Base-by-base conservation (phyloP, 1,139 yeast genomes). In the Eremothecium gossypii region DNA sequence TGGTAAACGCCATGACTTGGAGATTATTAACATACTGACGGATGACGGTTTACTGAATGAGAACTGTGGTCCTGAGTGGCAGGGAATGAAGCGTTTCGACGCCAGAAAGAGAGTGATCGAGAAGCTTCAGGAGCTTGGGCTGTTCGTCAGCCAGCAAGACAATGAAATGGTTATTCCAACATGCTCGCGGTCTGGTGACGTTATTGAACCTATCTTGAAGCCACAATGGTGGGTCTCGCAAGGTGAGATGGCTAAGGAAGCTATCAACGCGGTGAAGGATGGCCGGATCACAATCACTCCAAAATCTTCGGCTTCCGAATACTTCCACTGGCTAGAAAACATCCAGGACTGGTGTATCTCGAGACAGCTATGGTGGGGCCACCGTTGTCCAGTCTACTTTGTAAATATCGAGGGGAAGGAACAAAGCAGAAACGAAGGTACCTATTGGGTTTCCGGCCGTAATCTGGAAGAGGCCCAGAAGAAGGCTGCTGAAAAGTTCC, bases 181-280 rank as follows among this genome's bases (percentile, higher is more conserved):
- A 41, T 91, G 98, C 68, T 84, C 93, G 37, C 83, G 96, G 75
- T 86, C 96, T 26, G 96, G 96, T 52, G 98, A 91, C 68, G 72
- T 91, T 52, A 89, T 91, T 60, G 98, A 91, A 70, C 98, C 98
- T 43, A 71, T 86, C 58, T 74, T 91, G 69, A 91, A 91, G 69
- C 98, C 98, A 48, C 98, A 91, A 71, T 91, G 98, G 98, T 91
- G 97, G 96, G 97, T 91, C 52, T 71, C 83, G 48, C 96, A 89
- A 70, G 73, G 74, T 60, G 84, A 80, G 46, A 86, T 86, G 85
- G 98, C 98, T 42, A 71, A 74, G 55, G 87, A 74, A 49, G 96
- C 96, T 48, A 80, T 89, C 53, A 73, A 77, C 46, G 96, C 89
- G 43, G 96, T 91, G 49, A 78, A 76, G 65, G 72, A 73, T 36